Evolutionary conservation across 176 grass and related monocot genomes (phyloP).

Genomic region (Alopecurus myosuroides): DNA sequence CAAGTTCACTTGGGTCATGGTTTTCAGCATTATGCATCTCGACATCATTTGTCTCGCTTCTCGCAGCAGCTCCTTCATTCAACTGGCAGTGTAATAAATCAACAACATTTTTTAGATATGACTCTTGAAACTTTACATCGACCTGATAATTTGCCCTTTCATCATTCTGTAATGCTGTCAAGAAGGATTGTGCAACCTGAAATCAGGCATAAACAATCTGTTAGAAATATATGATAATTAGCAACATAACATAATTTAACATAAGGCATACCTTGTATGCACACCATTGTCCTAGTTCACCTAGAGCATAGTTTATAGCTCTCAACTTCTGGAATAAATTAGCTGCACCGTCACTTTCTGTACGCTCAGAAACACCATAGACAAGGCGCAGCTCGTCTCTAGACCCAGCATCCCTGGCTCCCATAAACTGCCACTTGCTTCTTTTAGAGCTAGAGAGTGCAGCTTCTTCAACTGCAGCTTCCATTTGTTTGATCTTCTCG

Average conservation of each 20-base stretch:
- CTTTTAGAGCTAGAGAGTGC: slow-evolving; percentile 83
- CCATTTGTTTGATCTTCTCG: slow-evolving; percentile 94
- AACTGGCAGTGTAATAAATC: slow-evolving; percentile 82
- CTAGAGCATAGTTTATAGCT: slow-evolving; percentile 94
- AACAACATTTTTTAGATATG: slow-evolving; percentile 87
- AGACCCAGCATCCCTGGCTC: slow-evolving; percentile 93
- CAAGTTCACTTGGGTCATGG: slow-evolving; percentile 60
- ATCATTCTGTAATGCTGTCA: slow-evolving; percentile 93
- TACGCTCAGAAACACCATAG: slow-evolving; percentile 99
- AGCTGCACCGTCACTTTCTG: slow-evolving; percentile 97
- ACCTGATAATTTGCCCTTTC: slow-evolving; percentile 97
- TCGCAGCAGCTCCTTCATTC: slow-evolving; percentile 71
- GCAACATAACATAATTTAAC: not conserved
- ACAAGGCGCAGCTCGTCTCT: slow-evolving; percentile 92
- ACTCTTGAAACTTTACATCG: slow-evolving; percentile 99
- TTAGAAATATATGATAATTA: slow-evolving; percentile 30
- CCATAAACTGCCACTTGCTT: slow-evolving; percentile 99
- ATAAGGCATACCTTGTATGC: slow-evolving; percentile 70
- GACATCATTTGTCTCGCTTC: slow-evolving; percentile 34
- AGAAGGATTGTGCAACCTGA: slow-evolving; percentile 93
- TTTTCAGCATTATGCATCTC: slow-evolving; percentile 44
- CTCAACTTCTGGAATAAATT: slow-evolving; percentile 99
- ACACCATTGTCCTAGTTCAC: slow-evolving; percentile 99
- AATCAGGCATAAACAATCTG: slow-evolving; percentile 19
- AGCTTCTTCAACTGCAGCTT: slow-evolving; percentile 73